Conservation (phyloP, 352 stramenopile species). For the Globisporangium barbulae region DNA sequence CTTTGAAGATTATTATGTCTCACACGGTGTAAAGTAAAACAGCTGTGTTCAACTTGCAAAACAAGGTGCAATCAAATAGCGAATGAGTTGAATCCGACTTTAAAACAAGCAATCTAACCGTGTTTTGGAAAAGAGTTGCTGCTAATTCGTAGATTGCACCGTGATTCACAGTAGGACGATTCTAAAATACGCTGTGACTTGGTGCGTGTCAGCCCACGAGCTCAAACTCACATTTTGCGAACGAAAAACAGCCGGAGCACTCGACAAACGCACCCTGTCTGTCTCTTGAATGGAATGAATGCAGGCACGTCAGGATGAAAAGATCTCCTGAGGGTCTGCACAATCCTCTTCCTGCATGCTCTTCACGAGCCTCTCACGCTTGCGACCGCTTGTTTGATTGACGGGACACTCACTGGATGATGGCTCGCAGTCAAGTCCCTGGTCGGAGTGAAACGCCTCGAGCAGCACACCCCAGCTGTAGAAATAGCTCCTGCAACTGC, state of each 20-base stretch:
- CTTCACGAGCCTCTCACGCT: neutral
- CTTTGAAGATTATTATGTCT: constrained; percentile 8
- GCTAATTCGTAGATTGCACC: too few relatives aligned
- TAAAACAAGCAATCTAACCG: neutral
- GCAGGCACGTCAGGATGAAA: too few relatives aligned
- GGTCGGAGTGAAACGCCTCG: neutral
- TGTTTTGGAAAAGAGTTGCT: neutral
- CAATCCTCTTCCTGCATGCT: too few relatives aligned
- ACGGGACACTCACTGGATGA: neutral
- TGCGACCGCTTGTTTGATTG: too few relatives aligned
- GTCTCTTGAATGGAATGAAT: neutral
- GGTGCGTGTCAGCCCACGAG: constrained; percentile 4
- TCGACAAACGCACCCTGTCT: neutral
- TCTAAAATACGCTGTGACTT: neutral
- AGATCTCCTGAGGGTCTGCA: too few relatives aligned
- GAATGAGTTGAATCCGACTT: too few relatives aligned
- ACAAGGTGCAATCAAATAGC: neutral
- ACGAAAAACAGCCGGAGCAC: constrained; percentile 6
- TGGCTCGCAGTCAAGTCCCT: neutral
- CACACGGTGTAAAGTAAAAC: neutral
- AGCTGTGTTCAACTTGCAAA: constrained; percentile 9
- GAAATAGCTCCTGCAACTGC: neutral
- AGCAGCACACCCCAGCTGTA: neutral
- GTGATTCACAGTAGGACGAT: too few relatives aligned
- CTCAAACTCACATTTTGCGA: constrained; percentile 3